Percentiles rank a stretch among this genome's conserved stretches.
Evolutionary conservation across 2,329 filamentous ascomycete species (phyloP).

Genomic region (Penicillium sp.): DNA sequence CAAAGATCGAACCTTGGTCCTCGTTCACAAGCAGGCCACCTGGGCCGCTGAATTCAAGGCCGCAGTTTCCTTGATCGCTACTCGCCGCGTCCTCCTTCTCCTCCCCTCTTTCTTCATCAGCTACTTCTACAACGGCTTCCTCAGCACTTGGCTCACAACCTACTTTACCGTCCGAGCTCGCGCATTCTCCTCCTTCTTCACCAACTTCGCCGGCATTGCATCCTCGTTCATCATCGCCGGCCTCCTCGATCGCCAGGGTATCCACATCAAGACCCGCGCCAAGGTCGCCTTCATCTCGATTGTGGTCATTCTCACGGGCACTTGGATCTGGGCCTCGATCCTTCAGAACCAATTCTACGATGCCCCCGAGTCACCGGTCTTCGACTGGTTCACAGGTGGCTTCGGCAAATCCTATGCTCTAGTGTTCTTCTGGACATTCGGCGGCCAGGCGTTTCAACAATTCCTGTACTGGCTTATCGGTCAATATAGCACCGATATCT

Average conservation of each 20-base stretch:
- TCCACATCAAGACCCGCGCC: slow-evolving; percentile 28
- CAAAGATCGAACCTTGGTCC: slow-evolving; percentile 23
- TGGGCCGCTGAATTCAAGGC: slow-evolving; percentile 27
- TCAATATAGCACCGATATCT: slow-evolving; percentile 28
- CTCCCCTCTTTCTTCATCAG: slow-evolving; percentile 33
- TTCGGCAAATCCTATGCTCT: slow-evolving; percentile 26
- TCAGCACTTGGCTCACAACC: slow-evolving; percentile 27
- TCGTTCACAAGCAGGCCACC: slow-evolving; percentile 23
- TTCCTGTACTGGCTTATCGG: slow-evolving; percentile 30
- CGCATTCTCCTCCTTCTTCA: slow-evolving; percentile 29
- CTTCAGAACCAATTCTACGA: slow-evolving; percentile 26
- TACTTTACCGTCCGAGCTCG: slow-evolving; percentile 29
- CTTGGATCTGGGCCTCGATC: slow-evolving; percentile 27
- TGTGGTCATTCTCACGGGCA: slow-evolving; percentile 19
- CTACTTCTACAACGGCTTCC: slow-evolving; percentile 34
- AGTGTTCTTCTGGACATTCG: slow-evolving; percentile 27
- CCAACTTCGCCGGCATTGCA: slow-evolving; percentile 26
- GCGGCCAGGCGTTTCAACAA: slow-evolving; percentile 28
- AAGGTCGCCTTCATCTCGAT: slow-evolving; percentile 22
- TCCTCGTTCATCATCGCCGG: slow-evolving; percentile 26
- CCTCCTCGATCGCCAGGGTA: slow-evolving; percentile 25
- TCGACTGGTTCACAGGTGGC: slow-evolving; percentile 26
- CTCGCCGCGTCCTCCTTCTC: slow-evolving; percentile 24
- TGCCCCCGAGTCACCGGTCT: slow-evolving; percentile 19
- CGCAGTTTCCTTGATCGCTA: slow-evolving; percentile 20